These are phyloP conservation scores for Amaranthus tricolor DNA, from an alignment of 179 eudicot species.

Conservation along the genomic window DNA sequence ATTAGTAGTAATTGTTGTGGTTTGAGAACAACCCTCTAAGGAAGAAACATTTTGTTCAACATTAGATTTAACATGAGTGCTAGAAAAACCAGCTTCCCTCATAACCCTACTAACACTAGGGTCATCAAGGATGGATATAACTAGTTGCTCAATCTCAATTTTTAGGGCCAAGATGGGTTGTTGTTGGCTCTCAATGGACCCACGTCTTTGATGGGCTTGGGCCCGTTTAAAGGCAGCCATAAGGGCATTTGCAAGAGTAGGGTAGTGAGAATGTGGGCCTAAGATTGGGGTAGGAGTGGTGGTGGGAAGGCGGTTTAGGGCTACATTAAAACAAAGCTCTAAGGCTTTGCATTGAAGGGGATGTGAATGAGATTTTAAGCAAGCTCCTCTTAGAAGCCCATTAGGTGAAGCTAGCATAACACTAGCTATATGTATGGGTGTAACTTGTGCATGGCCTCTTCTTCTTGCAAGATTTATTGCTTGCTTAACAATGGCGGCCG, in stretches of 20 bases:
- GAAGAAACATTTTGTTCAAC: conserved; percentile 39
- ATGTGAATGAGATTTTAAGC: conserved; percentile 49
- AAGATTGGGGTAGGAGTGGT: conserved; percentile 35
- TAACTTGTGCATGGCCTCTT: conserved; percentile 65
- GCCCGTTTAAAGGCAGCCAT: conserved; percentile 61
- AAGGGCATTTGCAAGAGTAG: conserved; percentile 52
- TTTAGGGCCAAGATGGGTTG: conserved; percentile 54
- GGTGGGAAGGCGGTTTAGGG: conserved; percentile 55
- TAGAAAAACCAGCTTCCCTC: conserved; percentile 59
- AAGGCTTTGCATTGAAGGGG: conserved; percentile 56
- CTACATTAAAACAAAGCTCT: conserved; percentile 63
- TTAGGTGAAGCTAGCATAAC: conserved; percentile 44
- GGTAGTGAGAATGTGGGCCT: conserved; percentile 36
- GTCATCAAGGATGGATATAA: conserved; percentile 33
- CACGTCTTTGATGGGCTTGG: conserved; percentile 56
- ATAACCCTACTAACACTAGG: conserved; percentile 64
- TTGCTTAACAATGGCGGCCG: conserved; percentile 47
- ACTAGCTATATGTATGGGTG: conserved; percentile 58
- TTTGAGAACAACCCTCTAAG: conserved; percentile 38
- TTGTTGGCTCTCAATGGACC: conserved; percentile 55
- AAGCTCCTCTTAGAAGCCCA: conserved; percentile 47
- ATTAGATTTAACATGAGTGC: conserved; percentile 45
- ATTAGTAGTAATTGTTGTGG: conserved; percentile 9
- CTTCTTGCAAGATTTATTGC: conserved; percentile 50
- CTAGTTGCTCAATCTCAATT: conserved; percentile 34